A percentile compares a stretch with the other conserved stretches of the same genome.
These are phyloP conservation scores for Alopecurus myosuroides DNA, from an alignment of 176 grass and related monocot species.

Conservation along the genomic window DNA sequence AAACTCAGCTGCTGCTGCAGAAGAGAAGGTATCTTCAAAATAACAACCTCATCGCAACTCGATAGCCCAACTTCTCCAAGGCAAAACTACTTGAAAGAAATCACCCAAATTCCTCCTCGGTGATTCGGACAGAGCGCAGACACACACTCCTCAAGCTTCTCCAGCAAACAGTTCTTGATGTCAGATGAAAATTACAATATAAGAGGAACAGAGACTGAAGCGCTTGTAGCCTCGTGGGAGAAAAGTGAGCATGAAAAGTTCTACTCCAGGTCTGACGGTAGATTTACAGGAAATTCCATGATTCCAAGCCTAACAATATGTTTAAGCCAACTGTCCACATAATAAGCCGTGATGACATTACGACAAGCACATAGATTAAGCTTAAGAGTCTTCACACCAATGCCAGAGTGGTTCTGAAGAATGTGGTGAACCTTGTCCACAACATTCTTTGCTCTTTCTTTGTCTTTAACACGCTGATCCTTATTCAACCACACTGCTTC, in stretches of 20 bases:
- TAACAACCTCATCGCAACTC: neutral
- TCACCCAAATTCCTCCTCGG: neutral
- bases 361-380: neutral
- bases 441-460: neutral
- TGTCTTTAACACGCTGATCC: neutral
- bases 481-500: neutral
- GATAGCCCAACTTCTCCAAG: neutral
- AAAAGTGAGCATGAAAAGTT: neutral
- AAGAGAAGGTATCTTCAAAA: constrained; percentile 10
- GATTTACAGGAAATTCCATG: neutral
- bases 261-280: neutral
- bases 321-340: neutral
- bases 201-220: neutral
- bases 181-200: neutral
- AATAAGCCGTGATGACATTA: neutral
- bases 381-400: constrained; percentile 6
- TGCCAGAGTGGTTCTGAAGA: constrained; percentile 4
- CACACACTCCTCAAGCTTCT: neutral
- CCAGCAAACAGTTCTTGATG: neutral
- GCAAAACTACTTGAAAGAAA: neutral
- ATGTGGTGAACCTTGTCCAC: neutral
- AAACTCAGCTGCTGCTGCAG: neutral
- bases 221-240: neutral
- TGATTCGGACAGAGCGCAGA: neutral
- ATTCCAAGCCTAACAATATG: constrained; percentile 3